Base-by-base conservation (phyloP, 345 rosid genomes). In the Psidium guajava region DNA sequence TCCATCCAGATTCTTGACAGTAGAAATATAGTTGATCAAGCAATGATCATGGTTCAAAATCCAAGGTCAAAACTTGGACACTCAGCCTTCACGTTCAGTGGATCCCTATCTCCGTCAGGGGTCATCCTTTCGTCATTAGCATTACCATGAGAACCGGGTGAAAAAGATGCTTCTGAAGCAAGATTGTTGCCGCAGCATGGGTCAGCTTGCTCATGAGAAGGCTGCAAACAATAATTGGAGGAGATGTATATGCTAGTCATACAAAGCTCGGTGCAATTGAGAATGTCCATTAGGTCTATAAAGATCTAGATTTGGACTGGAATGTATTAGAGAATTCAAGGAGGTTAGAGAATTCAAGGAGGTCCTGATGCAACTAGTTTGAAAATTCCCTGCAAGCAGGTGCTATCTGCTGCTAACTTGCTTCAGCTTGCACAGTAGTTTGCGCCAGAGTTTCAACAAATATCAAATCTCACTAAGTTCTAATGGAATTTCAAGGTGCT, bases 41-140 rank as follows among this genome's bases (percentile, higher is more conserved):
- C 47, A 69, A 69, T 69, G 6, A 9, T 9, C 42, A 69, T 36
- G 80, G 83, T 42, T 92, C 91, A 92, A 64, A 93, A 86, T 88
- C 93, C 96, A 9, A 93, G 93, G 88, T 93, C 94, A 85, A 95
- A 93, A 89, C 90, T 90, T 16, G 93, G 88, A 84, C 87, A 86
- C 75, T 88, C 83, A 36, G 69, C 83, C 11, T 55, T 74, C 85
- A 88, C 86, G 64, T 64, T 84, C 27, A 87, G 53, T 69, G 58
- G 25, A 69, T 69, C 83, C 32, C 85, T 54, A 6, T 57, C 81
- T 47, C 83, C 84, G 2, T 57, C 53, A n/a, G 73, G 81, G 42
- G 21, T 55, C 27, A 56, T 85, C 49, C 25, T 82, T 61, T 61
- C 42, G 36, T 82, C 88, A 16, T 50, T 82, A 52, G 85, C 86